Base-by-base conservation (phyloP, 352 stramenopile genomes). In the Globisporangium iwayamae region DNA sequence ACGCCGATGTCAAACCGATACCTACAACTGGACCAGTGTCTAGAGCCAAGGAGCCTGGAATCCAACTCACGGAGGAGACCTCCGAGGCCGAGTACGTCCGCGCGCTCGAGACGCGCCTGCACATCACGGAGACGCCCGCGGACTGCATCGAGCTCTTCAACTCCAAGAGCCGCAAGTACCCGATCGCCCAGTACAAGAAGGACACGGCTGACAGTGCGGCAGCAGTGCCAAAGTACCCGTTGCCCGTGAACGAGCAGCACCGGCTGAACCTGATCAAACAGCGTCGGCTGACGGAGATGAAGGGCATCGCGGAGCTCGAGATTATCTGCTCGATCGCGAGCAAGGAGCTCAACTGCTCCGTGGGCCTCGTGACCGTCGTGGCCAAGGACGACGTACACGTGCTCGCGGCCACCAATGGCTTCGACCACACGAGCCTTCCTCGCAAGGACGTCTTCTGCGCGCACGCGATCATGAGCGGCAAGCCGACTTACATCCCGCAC, bases 391-490 rank as follows among this genome's bases (percentile, higher is more conserved):
- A 76, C 36, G 68, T 79, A 16, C 73, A 79, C 56, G 62, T 86
- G 16, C 39, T 83, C n/a, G 79, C 80, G 5, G 72, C 72, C 38
- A 80, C 76, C 10, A 60, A 62, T 56, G 60, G 62, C 65, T 69
- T 70, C 53, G 54, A 63, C 9, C 46, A 65, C n/a, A n/a, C 59
- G 25, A 59, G 22, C 13, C 70, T 85, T 2, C 68, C 75, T 5
- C 72, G 79, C 16, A 68, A 84, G 53, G 65, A 85, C 20, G 75
- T 78, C 4, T 72, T 90, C 53, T 87, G 81, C 57, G 69, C 82
- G 54, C 79, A 88, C 54, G 75, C 73, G 20, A 52, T 87, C 38
- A 87, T 90, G 77, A 73, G 67, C 16, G 51, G 69, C 50, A 63
- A 75, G 22, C 75, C 78, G n/a, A 53, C 85, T 13, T 68, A 89